Evolutionary conservation across 2,329 filamentous ascomycete species (phyloP), one percentile per base, ranked within the genome.

Genomic region (Penicillium sp.): DNA sequence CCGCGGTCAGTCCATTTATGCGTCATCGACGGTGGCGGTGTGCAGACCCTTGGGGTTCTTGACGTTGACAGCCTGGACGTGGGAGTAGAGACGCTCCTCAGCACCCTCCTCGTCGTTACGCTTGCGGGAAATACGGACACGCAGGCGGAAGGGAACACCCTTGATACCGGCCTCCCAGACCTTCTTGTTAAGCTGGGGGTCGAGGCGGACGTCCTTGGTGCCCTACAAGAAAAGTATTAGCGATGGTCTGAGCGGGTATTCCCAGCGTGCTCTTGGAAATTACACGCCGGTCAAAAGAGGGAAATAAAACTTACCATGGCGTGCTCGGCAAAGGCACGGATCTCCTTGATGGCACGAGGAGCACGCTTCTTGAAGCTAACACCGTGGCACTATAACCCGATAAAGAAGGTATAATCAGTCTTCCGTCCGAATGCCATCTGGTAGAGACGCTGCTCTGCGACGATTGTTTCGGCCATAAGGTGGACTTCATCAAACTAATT

Each of bases 151-250:
- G 70, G 93, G 91, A 69, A 97, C 92, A 75, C 94, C 95, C 90
- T 97, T 99, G 85, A 99, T 88, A 80, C 94, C 94, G 76, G 89
- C 85, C 83, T 99, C 94, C 94, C 94, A 99, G 79, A 99, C 93
- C 87, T 99, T 97, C 91, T 99, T 99, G 90, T 99, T 99, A 76
- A 99, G 84, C 83, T 94, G 90, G 75, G 94, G 94, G 87, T 99
- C 94, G 77, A 99, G 83, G 73, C 94, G 94, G 82, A 99, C 94
- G 78, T 99, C 94, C 75, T 85, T 81, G 82, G 94, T 99, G 77
- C 93, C 93, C 94, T 99, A 70, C 56, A 29, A 48, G 21, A 42
- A 49, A 26, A 57, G 24, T 10, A 33, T 47, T 49, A 23, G 45
- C 29, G 28, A 23, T 40, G 37, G 9, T 53, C 43, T n/a, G n/a